Percentiles rank a stretch among this genome's conserved stretches.
Conservation (phyloP, 2,329 filamentous ascomycete species). For the Colletotrichum destructivum region DNA sequence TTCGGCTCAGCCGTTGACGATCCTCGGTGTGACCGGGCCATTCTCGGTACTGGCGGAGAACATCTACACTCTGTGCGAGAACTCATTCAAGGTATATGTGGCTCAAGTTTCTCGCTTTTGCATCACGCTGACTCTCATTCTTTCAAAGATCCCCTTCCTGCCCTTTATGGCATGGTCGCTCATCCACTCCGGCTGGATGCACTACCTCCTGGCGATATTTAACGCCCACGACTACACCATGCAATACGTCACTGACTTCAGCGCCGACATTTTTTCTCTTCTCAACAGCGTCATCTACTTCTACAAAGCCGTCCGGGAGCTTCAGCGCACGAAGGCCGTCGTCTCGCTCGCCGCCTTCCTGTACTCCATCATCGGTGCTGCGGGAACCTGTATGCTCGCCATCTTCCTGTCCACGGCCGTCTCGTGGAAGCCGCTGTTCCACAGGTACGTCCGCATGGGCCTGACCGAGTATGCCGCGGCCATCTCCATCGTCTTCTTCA, state of each 20-base stretch:
- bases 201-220: slow-evolving; percentile 74
- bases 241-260: slow-evolving; percentile 78
- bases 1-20: slow-evolving; percentile 75
- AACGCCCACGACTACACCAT: slow-evolving; percentile 81
- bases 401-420: slow-evolving; percentile 74
- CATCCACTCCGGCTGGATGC: slow-evolving; percentile 77
- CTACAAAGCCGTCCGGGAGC: slow-evolving; percentile 76
- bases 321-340: slow-evolving; percentile 69
- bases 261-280: slow-evolving; percentile 76
- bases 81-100: slow-evolving; percentile 65
- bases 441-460: slow-evolving; percentile 73
- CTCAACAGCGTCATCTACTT: slow-evolving; percentile 79
- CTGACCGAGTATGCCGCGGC: slow-evolving; percentile 76
- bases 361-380: slow-evolving; percentile 75
- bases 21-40: slow-evolving; percentile 76
- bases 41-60: slow-evolving; percentile 79
- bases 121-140: neutral
- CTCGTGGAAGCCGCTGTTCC: slow-evolving; percentile 73
- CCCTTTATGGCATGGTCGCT: slow-evolving; percentile 78
- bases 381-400: slow-evolving; percentile 75
- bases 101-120: no score
- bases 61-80: slow-evolving; percentile 71
- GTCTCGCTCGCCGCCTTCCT: slow-evolving; percentile 75
- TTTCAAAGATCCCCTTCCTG: slow-evolving; percentile 69
- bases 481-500: slow-evolving; percentile 77